phyloP scores from a whole-genome alignment of 768 basidiomycete species.

The Rhodotorula kratochvilovae region DNA sequence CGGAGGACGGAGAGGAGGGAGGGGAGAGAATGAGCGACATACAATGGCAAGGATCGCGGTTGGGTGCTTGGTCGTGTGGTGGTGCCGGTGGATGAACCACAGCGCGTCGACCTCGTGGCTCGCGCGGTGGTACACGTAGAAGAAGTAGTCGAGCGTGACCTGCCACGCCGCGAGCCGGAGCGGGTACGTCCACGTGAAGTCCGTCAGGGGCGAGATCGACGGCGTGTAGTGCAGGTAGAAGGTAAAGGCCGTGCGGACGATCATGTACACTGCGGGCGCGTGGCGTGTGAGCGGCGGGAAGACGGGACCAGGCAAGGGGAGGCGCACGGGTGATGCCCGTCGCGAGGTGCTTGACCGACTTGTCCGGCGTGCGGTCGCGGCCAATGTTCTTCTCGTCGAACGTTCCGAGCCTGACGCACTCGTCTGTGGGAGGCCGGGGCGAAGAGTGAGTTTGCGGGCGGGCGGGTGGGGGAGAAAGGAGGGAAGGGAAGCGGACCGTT shows the following conservation, averaged over 20 bases:
- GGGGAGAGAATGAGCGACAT: not conserved
- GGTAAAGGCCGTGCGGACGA: conserved; percentile 14
- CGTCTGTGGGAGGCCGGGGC: not conserved
- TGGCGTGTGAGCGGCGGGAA: not conserved
- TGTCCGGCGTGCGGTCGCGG: conserved; percentile 32
- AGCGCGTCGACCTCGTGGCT: conserved; percentile 28
- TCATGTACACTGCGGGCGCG: conserved; percentile 14
- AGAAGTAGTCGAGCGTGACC: conserved; percentile 30
- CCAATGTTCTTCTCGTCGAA: conserved; percentile 32
- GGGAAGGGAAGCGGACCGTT: not conserved
- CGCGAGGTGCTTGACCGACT: conserved; percentile 27
- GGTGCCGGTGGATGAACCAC: conserved; percentile 25
- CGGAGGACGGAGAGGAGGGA: not conserved
- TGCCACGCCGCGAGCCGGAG: conserved; percentile 19
- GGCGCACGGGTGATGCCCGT: conserved; percentile 11
- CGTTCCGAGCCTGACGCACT: conserved; percentile 26
- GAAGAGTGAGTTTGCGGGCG: not conserved
- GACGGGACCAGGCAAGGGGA: not conserved
- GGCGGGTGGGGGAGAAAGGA: not conserved
- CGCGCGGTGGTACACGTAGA: conserved; percentile 30
- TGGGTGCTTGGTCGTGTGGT: conserved; percentile 24
- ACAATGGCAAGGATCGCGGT: conserved; percentile 28
- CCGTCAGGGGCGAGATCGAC: not conserved
- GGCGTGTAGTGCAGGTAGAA: conserved; percentile 23
- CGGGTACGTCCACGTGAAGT: conserved; percentile 11